A percentile compares a stretch with the other conserved stretches of the same genome.
Evolutionary conservation across 2,329 filamentous ascomycete genomes (phyloP).

Genomic region (Ophioceras dolichostomum): DNA sequence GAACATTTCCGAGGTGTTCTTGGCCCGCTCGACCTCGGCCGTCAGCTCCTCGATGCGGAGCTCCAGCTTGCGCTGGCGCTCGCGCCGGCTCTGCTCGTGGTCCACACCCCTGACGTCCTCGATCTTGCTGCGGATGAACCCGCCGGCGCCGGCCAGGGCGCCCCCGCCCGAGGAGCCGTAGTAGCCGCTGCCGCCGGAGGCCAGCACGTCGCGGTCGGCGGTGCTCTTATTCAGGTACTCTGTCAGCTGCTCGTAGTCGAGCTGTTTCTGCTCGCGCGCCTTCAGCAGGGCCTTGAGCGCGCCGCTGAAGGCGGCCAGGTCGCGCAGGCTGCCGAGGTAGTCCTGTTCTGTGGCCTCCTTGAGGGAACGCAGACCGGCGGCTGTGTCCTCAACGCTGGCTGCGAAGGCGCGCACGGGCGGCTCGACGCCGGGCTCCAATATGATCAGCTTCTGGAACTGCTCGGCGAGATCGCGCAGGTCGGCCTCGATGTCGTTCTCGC

Average conservation of each 20-base stretch:
- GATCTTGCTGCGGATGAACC: slow-evolving; percentile 86
- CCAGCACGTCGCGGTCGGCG: slow-evolving; percentile 69
- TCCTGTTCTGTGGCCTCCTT: slow-evolving; percentile 91
- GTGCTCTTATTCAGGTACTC: slow-evolving; percentile 92
- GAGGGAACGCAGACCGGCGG: slow-evolving; percentile 63
- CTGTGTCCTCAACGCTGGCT: slow-evolving; percentile 72
- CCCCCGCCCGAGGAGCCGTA: slow-evolving; percentile 14
- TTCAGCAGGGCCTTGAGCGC: slow-evolving; percentile 81
- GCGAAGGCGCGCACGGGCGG: slow-evolving; percentile 75
- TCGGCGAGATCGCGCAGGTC: slow-evolving; percentile 85
- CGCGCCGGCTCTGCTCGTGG: slow-evolving; percentile 80
- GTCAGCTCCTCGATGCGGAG: slow-evolving; percentile 87
- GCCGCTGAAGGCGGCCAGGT: slow-evolving; percentile 92
- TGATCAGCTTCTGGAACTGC: slow-evolving; percentile 89
- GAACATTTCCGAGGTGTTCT: slow-evolving; percentile 80
- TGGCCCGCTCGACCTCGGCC: slow-evolving; percentile 75
- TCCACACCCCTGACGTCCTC: slow-evolving; percentile 96
- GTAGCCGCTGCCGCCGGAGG: slow-evolving; percentile 39
- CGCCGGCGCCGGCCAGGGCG: slow-evolving; percentile 62
- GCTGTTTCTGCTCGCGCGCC: slow-evolving; percentile 90
- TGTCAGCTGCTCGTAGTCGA: slow-evolving; percentile 91
- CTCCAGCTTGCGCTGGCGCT: slow-evolving; percentile 81
- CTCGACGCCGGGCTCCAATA: slow-evolving; percentile 79
- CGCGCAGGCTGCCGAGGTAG: slow-evolving; percentile 81
- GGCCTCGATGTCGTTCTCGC: slow-evolving; percentile 75